Conservation (phyloP, 169 alveolate genomes). For the Cryptosporidium tyzzeri region DNA sequence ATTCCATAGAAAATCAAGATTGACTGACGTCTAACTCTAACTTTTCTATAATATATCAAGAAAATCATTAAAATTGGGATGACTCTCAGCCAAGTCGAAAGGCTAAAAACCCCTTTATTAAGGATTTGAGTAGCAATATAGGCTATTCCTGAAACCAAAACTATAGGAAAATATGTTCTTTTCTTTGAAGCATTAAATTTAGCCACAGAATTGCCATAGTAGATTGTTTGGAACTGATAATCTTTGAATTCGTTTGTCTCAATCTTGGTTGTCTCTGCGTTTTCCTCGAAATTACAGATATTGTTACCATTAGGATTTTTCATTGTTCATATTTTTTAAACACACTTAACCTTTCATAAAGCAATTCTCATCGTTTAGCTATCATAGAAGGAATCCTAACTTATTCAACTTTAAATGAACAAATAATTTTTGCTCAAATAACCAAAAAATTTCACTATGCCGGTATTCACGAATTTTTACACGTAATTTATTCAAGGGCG, state of each 20-base stretch:
- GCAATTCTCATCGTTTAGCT: neutral
- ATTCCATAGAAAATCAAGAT: constrained; percentile 40
- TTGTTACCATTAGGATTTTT: neutral
- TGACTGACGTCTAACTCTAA: constrained; percentile 45
- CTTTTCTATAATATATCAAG: constrained; percentile 4
- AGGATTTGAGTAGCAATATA: constrained; percentile 1
- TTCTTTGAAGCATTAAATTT: constrained; percentile 29
- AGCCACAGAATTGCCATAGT: constrained; percentile 39
- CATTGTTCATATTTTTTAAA: neutral
- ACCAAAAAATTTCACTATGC: neutral
- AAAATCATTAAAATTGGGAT: neutral
- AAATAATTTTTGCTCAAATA: neutral
- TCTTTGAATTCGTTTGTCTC: neutral
- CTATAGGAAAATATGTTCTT: constrained; percentile 11
- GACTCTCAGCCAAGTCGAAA: constrained; percentile 10
- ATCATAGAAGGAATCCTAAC: neutral
- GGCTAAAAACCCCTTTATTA: neutral
- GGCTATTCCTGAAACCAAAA: constrained; percentile 8
- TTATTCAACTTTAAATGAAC: neutral
- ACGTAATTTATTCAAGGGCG: constrained; percentile 12
- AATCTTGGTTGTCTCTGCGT: neutral
- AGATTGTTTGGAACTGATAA: constrained; percentile 6
- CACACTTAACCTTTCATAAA: neutral
- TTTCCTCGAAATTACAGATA: neutral
- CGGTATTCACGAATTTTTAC: neutral